phyloP scores from a whole-genome alignment of 306 rosid species.

The Sphenostylis stenocarpa region DNA sequence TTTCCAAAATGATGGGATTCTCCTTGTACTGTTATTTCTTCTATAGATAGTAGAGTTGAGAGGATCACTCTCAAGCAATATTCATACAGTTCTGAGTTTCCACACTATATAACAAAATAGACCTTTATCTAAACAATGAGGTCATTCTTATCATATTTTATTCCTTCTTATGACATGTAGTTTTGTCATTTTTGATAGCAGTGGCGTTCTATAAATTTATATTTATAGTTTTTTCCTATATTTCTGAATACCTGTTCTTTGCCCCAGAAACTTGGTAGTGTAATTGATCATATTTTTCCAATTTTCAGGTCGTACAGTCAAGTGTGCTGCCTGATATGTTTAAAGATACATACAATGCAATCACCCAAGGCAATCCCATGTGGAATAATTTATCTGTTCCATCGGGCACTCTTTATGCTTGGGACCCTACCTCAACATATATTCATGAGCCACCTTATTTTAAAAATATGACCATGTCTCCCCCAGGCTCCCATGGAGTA shows the following conservation, averaged over 20 bases:
- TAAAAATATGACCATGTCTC: conserved; percentile 89
- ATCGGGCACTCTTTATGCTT: conserved; percentile 73
- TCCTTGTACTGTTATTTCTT: neutral
- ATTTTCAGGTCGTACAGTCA: conserved; percentile 81
- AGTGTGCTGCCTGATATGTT: conserved; percentile 95
- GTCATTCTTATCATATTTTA: neutral
- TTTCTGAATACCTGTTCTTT: neutral
- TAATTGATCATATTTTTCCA: conserved; percentile 29
- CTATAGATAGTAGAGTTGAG: neutral
- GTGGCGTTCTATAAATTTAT: neutral
- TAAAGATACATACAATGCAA: conserved; percentile 84
- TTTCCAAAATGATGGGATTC: neutral
- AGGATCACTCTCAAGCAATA: neutral
- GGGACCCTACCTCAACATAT: conserved; percentile 90
- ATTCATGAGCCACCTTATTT: conserved; percentile 94
- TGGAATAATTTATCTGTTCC: conserved; percentile 92
- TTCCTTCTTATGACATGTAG: neutral
- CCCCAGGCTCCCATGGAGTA: conserved; percentile 88
- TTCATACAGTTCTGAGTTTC: neutral
- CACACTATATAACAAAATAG: neutral
- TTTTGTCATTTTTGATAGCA: neutral
- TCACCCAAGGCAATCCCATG: conserved; percentile 89
- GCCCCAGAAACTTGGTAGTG: neutral
- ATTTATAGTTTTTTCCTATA: neutral
- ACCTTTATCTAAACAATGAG: neutral